phyloP scores from a whole-genome alignment of 345 rosid genomes.

The Brassica rapa region DNA sequence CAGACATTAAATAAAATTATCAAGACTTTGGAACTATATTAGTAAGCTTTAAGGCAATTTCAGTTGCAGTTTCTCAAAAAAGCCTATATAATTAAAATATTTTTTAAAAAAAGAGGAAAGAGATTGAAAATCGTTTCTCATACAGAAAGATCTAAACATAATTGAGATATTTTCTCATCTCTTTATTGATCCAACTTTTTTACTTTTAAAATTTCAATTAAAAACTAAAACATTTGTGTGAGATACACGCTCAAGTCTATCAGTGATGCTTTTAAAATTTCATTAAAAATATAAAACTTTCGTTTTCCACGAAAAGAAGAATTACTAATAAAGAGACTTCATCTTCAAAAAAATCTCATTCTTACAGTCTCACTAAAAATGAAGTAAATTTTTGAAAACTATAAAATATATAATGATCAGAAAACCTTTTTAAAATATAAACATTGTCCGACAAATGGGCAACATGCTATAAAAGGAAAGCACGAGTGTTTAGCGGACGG shows the following conservation, averaged over 20 bases:
- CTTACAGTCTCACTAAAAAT: not conserved
- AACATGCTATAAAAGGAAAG: constrained; percentile 36
- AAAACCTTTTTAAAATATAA: not conserved
- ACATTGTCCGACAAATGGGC: constrained; percentile 28
- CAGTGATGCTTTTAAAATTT: no score
- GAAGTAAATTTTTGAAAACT: not conserved
- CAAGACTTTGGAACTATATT: not conserved
- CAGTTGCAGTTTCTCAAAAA: not conserved
- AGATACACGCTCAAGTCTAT: no score
- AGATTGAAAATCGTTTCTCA: no score
- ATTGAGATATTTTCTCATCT: no score
- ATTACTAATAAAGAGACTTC: not conserved
- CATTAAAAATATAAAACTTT: no score
- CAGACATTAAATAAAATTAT: not conserved
- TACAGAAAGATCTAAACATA: no score
- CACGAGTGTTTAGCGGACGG: constrained; percentile 41
- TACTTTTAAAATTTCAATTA: no score
- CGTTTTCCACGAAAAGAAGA: not conserved
- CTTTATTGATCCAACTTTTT: no score
- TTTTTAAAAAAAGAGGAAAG: no score
- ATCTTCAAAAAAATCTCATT: not conserved
- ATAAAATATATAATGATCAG: not conserved
- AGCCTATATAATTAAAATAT: not conserved
- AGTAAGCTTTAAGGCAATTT: not conserved
- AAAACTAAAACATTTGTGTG: no score